Conservation (phyloP, 2,329 filamentous ascomycete genomes). For the Calcarisporium arbuscula region DNA sequence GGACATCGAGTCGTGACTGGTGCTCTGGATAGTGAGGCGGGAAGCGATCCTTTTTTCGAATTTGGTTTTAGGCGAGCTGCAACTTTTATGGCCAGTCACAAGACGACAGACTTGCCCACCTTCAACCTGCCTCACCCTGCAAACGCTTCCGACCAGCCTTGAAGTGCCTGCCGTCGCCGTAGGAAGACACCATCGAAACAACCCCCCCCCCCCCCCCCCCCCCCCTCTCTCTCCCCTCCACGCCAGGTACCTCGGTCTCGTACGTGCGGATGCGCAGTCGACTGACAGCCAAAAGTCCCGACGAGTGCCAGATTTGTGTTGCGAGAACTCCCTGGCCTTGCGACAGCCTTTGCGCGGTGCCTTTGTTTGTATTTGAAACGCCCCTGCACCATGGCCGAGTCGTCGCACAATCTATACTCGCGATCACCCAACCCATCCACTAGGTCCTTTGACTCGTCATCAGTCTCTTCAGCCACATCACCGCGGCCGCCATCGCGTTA, state of each 20-base stretch:
- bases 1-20: too few species aligned
- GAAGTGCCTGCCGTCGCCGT: too few species aligned
- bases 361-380: conserved; percentile 11
- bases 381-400: conserved; percentile 43
- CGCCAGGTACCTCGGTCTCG: not conserved
- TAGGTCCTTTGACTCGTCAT: conserved; percentile 58
- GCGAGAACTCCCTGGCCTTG: too few species aligned
- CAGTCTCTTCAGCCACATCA: conserved; percentile 56
- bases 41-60: too few species aligned
- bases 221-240: conserved; percentile 1
- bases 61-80: too few species aligned
- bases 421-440: conserved; percentile 57
- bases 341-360: not conserved
- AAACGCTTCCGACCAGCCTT: too few species aligned
- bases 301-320: not conserved
- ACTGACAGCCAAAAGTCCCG: not conserved
- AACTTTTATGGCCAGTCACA: too few species aligned
- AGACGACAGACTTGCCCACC: too few species aligned
- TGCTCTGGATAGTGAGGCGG: too few species aligned
- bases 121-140: too few species aligned
- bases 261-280: not conserved
- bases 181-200: too few species aligned
- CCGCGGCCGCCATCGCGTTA: conserved; percentile 49
- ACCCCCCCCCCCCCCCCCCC: not conserved
- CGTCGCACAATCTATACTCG: conserved; percentile 49